Conservation (phyloP, 1,139 yeast species). For the Pichiaceae sp. region DNA sequence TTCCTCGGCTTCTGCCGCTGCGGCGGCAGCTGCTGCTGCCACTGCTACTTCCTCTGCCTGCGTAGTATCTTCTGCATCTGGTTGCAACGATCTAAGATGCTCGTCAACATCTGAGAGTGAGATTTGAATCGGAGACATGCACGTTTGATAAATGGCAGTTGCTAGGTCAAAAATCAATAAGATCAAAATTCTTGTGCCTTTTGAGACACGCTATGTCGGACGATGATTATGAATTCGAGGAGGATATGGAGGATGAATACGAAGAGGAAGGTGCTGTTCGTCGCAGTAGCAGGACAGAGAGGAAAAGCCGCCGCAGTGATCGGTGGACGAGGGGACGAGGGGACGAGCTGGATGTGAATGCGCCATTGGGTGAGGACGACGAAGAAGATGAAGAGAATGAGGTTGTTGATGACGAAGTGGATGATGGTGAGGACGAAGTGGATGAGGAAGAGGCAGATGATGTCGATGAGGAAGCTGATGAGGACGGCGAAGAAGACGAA, state of each 20-base stretch:
- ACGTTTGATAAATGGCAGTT: not conserved
- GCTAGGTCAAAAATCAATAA: too few relatives aligned
- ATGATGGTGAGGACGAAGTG: not conserved
- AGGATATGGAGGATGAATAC: not conserved
- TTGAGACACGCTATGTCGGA: too few relatives aligned
- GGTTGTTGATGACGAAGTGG: too few relatives aligned
- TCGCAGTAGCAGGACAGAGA: too few relatives aligned
- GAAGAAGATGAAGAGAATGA: too few relatives aligned
- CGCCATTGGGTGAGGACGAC: slow-evolving; percentile 1
- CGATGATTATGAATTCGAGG: slow-evolving; percentile 1
- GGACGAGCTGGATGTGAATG: slow-evolving; percentile 1
- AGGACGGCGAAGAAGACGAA: slow-evolving; percentile 39
- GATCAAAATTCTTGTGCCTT: too few relatives aligned
- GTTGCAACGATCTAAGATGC: slow-evolving; percentile 8
- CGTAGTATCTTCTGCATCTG: slow-evolving; percentile 5
- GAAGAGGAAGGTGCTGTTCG: not conserved
- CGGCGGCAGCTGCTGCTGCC: slow-evolving; percentile 9
- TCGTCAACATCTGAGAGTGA: slow-evolving; percentile 8
- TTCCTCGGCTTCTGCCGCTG: slow-evolving; percentile 6
- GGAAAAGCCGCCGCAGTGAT: too few relatives aligned
- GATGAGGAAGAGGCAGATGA: slow-evolving; percentile 29
- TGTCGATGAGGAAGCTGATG: slow-evolving; percentile 68
- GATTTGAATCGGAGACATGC: slow-evolving; percentile 4
- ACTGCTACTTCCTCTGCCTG: slow-evolving; percentile 9
- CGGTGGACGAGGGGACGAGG: too few relatives aligned